Base-by-base conservation (phyloP, 2,329 filamentous ascomycete species). In the Trichoderma cornu-damae region DNA sequence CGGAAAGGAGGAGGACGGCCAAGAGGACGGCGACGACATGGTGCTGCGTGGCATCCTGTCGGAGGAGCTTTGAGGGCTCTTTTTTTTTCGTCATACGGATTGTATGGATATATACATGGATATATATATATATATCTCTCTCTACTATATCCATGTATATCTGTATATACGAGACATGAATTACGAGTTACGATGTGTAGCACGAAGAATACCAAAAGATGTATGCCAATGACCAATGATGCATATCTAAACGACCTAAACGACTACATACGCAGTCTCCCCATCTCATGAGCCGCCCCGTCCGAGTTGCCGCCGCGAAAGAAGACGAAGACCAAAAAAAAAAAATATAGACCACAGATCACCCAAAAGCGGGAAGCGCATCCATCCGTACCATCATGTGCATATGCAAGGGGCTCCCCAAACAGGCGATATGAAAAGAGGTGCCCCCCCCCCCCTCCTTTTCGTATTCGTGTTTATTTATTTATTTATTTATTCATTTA, bases 1-100 rank as follows among this genome's bases (percentile, higher is more conserved):
- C 11, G 81, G 80, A 42, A 85, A 85, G 65, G 65, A 55, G 12
- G 50, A 55, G 1, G 38, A 56, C 6, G 57, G 44, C 12, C 51
- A 38, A 11, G 52, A 50, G 2, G 37, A 43, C 4, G 18, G 24
- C 9, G 51, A 26, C 4, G 51, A 57, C 1, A 57, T 48, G 1
- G 24, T 50, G 28, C 16, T 57, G 35, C 49, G 54, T 6, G 58
- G 52, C 9, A 49, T 62, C 14, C 46, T 64, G 20, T 61, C 59
- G 9, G 57, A 60, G 43, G 54, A 60, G 4, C 38, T 26, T 7
- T 64, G 40, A 59, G 11, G n/a, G 6, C 4, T 16, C n/a, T n/a
- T n/a, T n/a, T n/a, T n/a, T n/a, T n/a, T n/a, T n/a, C n/a, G n/a
- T n/a, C n/a, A 26, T 42, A 26, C 12, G 3, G 3, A 16, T 35